A percentile compares a stretch with the other conserved stretches of the same genome.
Evolutionary conservation across 2,329 filamentous ascomycete species (phyloP).

Genomic region (Lasiodiplodia theobromae): DNA sequence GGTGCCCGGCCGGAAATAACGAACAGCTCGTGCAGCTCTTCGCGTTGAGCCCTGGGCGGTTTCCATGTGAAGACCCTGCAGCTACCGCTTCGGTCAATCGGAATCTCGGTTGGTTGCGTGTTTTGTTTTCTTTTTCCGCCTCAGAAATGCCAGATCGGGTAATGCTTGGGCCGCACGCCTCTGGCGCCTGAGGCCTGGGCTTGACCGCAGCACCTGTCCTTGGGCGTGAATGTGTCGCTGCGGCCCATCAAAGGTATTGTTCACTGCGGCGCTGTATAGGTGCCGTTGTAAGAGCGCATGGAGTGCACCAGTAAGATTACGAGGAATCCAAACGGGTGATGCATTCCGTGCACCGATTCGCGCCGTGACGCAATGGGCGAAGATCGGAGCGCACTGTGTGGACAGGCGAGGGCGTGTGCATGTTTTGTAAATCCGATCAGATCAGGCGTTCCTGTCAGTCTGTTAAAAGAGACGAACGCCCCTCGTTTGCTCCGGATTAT

Average conservation of each 20-base stretch:
- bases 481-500: not conserved
- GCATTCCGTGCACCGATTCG: not conserved
- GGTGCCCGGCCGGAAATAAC: conserved; percentile 1
- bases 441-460: conserved; percentile 3
- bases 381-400: conserved; percentile 13
- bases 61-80: not conserved
- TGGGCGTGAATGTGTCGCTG: conserved; percentile 4
- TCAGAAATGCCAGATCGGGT: not conserved
- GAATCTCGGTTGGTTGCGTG: not conserved
- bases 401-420: conserved; percentile 18
- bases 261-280: not conserved
- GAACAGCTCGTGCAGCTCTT: not conserved
- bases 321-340: not conserved
- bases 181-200: not conserved
- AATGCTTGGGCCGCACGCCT: not conserved
- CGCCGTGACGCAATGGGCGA: conserved; percentile 13
- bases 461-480: not conserved
- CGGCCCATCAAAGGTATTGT: conserved; percentile 3
- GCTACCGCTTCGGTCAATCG: not conserved
- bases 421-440: conserved; percentile 26
- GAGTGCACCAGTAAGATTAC: not conserved
- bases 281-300: not conserved
- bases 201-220: not conserved
- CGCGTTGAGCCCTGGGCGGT: not conserved
- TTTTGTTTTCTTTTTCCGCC: not conserved